Base-by-base conservation (phyloP, 2,329 filamentous ascomycete genomes). In the Ustilaginoidea virens region DNA sequence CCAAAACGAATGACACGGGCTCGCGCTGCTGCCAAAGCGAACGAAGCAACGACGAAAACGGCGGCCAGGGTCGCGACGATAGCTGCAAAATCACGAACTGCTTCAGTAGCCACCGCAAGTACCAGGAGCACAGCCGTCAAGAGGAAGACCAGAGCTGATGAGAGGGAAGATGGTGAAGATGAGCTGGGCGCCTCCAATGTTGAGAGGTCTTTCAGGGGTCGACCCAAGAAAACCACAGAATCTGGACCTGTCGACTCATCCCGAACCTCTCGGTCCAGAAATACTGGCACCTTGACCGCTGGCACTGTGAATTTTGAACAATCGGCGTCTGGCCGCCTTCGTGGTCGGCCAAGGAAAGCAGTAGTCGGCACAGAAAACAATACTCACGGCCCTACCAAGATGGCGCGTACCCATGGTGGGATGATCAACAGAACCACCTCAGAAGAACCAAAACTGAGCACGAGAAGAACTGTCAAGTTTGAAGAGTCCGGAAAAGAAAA, bases 401-500 rank as follows among this genome's bases (percentile, higher is more conserved):
- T 7, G 19, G 19, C 19, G n/a, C n/a, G n/a, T n/a, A n/a, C n/a
- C n/a, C n/a, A n/a, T 20, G 19, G 19, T 20, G 19, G 19, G 19
- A 7, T 7, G 7, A 20, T 40, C n/a, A 43, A 46, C 24, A 56
- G 53, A 17, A 39, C 48, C 5, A 46, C 46, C 4, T 37, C 45
- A 11, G 47, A 53, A 19, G 36, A 43, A 2, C 45, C 38, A 36
- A 66, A 58, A 47, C 48, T 64, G 12, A 52, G 57, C 5, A 48
- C 57, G 19, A 74, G 68, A 54, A 77, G 74, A 55, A 61, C 58
- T 3, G 71, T 76, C 41, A 72, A 66, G 33, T 76, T 76, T 45
- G 61, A 74, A 43, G 68, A 70, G 39, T 66, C 67, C 3, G 70
- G 74, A 45, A 76, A 77, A 50, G 72, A 77, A 45, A 76, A 76